Evolutionary conservation across 2,329 filamentous ascomycete species (phyloP).

Genomic region (Ilyonectria destructans): DNA sequence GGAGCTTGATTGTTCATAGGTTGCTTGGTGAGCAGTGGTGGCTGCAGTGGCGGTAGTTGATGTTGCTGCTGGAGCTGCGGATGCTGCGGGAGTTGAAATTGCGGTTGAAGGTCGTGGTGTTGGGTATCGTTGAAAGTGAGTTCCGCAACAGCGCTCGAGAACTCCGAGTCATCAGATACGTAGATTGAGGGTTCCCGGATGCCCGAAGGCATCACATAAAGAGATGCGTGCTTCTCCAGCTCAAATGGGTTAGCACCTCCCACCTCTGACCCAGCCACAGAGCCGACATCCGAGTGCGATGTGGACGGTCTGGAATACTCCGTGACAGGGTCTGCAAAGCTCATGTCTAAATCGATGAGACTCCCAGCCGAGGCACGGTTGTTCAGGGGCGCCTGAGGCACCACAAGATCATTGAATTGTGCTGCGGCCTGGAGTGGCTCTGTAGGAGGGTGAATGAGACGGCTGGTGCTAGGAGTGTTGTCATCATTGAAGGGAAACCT

Average conservation of each 20-base stretch:
- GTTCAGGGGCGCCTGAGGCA: conserved; percentile 53
- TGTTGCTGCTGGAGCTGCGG: conserved; percentile 40
- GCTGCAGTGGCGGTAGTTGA: conserved; percentile 22
- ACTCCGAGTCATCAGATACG: conserved; percentile 72
- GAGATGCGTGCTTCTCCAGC: conserved; percentile 74
- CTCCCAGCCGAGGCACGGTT: conserved; percentile 63
- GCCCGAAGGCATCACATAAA: conserved; percentile 62
- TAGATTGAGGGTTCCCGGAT: conserved; percentile 73
- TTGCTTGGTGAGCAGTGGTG: conserved; percentile 28
- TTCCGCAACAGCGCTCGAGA: conserved; percentile 57
- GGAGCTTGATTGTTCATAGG: conserved; percentile 33
- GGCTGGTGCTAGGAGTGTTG: conserved; percentile 50
- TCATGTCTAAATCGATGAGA: conserved; percentile 71
- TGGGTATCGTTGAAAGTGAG: conserved; percentile 47
- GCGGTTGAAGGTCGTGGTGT: conserved; percentile 37
- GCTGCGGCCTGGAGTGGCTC: conserved; percentile 64
- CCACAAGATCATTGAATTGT: conserved; percentile 60
- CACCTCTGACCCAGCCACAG: conserved; percentile 70
- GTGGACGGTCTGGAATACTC: conserved; percentile 72
- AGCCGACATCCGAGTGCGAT: conserved; percentile 72
- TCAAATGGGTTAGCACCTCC: conserved; percentile 74
- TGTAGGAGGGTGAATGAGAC: conserved; percentile 68
- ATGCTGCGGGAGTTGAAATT: conserved; percentile 41
- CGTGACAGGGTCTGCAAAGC: conserved; percentile 66
- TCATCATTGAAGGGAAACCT: conserved; percentile 64